Conservation (phyloP, 345 rosid species). For the Eucalyptus pumila region DNA sequence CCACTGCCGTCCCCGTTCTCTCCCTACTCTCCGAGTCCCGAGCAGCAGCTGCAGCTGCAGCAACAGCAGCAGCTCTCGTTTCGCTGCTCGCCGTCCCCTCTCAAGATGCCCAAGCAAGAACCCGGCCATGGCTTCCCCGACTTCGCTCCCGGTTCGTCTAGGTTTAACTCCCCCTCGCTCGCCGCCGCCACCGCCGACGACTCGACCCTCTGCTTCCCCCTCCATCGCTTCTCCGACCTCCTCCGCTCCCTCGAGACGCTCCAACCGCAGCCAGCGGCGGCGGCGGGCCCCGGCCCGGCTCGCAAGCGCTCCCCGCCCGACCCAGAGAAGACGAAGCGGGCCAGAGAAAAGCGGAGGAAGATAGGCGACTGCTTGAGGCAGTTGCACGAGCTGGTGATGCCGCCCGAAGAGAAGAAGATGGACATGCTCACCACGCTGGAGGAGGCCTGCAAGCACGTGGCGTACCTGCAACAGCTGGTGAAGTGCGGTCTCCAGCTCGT, state of each 20-base stretch:
- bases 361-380: slow-evolving; percentile 32
- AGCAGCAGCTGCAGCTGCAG: background rate
- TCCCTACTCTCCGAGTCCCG: background rate
- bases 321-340: background rate
- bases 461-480: slow-evolving; percentile 47
- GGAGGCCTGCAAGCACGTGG: slow-evolving; percentile 50
- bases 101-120: background rate
- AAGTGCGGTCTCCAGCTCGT: slow-evolving; percentile 15
- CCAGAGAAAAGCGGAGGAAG: slow-evolving; percentile 2
- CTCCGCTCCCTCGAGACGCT: background rate
- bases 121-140: background rate
- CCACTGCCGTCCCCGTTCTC: background rate
- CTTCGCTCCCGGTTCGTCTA: background rate
- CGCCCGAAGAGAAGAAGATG: slow-evolving; percentile 27
- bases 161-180: background rate
- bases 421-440: slow-evolving; percentile 30
- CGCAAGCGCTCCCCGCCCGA: background rate
- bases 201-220: background rate
- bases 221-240: background rate
- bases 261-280: background rate
- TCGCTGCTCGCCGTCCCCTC: background rate
- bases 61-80: background rate
- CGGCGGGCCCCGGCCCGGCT: background rate
- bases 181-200: background rate
- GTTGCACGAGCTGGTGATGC: slow-evolving; percentile 52